Conservation (phyloP, 257 asterid genomes). For the Misopates orontium region DNA sequence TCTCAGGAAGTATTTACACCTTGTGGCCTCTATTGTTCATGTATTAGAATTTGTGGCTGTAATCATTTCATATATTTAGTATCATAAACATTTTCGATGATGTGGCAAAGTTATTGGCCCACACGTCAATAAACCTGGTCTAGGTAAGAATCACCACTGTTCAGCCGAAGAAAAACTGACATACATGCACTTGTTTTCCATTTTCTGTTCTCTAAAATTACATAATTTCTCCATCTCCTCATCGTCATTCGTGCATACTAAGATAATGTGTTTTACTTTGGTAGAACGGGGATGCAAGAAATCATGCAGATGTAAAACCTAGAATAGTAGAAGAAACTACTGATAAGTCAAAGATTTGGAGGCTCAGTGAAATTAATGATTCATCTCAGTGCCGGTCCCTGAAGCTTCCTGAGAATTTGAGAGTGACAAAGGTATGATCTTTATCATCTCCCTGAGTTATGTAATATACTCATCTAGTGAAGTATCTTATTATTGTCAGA, state of each 20-base stretch:
- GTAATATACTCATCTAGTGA: no score
- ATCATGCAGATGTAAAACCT: constrained; percentile 67
- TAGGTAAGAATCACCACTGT: no score
- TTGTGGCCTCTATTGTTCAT: no score
- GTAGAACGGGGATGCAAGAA: constrained; percentile 83
- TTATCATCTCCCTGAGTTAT: constrained; percentile 12
- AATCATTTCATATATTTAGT: no score
- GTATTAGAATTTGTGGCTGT: no score
- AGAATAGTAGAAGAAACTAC: constrained; percentile 58
- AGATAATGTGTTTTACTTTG: constrained; percentile 27
- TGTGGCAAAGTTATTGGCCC: no score
- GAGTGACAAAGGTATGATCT: constrained; percentile 62
- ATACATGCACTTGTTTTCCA: no score
- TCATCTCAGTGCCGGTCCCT: constrained; percentile 74
- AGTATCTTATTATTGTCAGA: no score
- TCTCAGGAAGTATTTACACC: not conserved
- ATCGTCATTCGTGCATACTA: constrained; percentile 2
- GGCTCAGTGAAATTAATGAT: constrained; percentile 75
- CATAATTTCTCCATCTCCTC: not conserved
- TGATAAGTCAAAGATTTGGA: constrained; percentile 80
- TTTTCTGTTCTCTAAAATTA: constrained; percentile 5
- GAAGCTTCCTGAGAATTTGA: constrained; percentile 72
- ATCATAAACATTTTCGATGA: no score
- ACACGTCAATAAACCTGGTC: no score
- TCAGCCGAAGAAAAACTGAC: no score